Base-by-base conservation (phyloP, 2,329 filamentous ascomycete species). In the Ampelomyces quisqualis region DNA sequence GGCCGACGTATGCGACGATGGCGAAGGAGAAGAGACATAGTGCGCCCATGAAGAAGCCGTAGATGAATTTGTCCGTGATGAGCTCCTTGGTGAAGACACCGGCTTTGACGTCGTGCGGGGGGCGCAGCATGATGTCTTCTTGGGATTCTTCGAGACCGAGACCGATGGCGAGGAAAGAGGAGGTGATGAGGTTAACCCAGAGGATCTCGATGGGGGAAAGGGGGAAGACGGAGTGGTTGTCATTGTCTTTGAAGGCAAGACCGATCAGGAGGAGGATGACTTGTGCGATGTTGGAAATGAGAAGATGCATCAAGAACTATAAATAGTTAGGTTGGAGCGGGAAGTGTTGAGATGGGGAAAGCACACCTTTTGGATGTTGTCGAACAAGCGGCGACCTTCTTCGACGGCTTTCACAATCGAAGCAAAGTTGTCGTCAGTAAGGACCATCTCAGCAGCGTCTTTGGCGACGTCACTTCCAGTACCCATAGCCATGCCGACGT, bases 201-300 rank as follows among this genome's bases (percentile, higher is more conserved):
- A 75, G 67, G 36, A 74, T 74, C 45, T 75, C 71, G 13, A 75
- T 67, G 2, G 72, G 72, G 0, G 70, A 72, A 4, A 75, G 61
- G 0, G 72, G 72, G 45, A 74, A 75, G 33, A 71, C 65, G 8
- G 71, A 74, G 39, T 71, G 62, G 35, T 66, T 65, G 39, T 70
- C 58, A 6, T 53, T 51, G 47, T 74, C 72, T 45, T 74, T 70
- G 59, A 74, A 75, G 15, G 71, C 67, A 21, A 74, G 67, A 26
- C 71, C 72, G 31, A 74, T 69, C 9, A 75, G 60, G 4, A 75
- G 70, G 10, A 74, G 67, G 45, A 73, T 69, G 26, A 73, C 71
- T 54, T 75, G 72, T 2, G 72, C 67, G 43, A 75, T 73, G 46
- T 75, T 75, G 40, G 68, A 72, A 58, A 73, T 71, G 55, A 75